Base-by-base conservation (phyloP, 768 basidiomycete species). In the Hericium coralloides region DNA sequence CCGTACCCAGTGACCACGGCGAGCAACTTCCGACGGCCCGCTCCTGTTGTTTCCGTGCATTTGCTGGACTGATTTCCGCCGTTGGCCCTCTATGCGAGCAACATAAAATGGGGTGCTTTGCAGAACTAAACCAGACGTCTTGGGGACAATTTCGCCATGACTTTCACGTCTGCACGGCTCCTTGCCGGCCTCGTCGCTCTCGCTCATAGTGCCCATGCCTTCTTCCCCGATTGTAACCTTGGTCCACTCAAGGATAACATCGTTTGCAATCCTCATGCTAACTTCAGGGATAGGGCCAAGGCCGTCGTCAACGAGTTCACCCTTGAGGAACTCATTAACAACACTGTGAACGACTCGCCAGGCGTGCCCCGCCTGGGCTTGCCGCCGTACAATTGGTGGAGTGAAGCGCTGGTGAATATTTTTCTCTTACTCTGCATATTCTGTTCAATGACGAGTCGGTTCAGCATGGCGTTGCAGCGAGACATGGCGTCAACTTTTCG, bases 361-460 rank as follows among this genome's bases (percentile, higher is more conserved):
- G 82, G 79, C 26, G 79, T 82, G 22, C 67, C 80, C 55, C 75
- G 80, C 12, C 71, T 82, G 2, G 81, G 80, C n/a, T 66, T 84
- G 22, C 79, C 80, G 12, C 63, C 75, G 17, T 84, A 84, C 53
- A 71, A 80, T 48, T 82, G 81, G 80, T 83, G 82, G 81, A 78
- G 76, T 22, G 81, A 83, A 69, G 81, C 75, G 2, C 62, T 83
- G 63, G 82, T 82, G 61, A 55, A 73, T 62, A 8, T 31, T 1
- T 31, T 31, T 6, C 31, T 31, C 10, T 0, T 50, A 15, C 64
- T 31, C 26, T 12, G 37, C 4, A 39, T 36, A n/a, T 41, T 41
- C 39, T 10, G 63, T n/a, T n/a, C n/a, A n/a, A n/a, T n/a, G n/a
- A n/a, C n/a, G n/a, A n/a, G n/a, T n/a, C n/a, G n/a, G n/a, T n/a